phyloP scores from a whole-genome alignment of 148 eudicot genomes.

The Rheum nobile region DNA sequence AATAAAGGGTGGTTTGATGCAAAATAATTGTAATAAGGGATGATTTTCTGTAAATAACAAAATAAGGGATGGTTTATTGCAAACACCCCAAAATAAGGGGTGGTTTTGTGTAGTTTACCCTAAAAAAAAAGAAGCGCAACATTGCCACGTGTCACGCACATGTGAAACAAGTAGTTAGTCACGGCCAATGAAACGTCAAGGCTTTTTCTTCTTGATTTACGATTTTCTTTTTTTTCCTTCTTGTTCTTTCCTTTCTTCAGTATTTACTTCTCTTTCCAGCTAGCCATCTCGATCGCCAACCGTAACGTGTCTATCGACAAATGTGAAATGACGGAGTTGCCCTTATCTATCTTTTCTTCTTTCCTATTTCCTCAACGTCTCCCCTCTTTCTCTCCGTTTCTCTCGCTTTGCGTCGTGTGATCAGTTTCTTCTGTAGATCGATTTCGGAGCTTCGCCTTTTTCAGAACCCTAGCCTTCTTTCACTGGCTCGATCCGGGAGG shows the following conservation, averaged over 20 bases:
- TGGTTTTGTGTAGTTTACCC: too few relatives aligned
- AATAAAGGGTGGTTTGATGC: too few relatives aligned
- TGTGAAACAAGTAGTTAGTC: slow-evolving; percentile 7
- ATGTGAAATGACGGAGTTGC: slow-evolving; percentile 9
- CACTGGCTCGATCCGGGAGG: background rate
- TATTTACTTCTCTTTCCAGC: slow-evolving; percentile 6
- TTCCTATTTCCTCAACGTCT: slow-evolving; percentile 1
- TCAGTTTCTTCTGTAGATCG: slow-evolving; percentile 8
- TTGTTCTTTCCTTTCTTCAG: background rate
- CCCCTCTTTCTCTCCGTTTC: background rate
- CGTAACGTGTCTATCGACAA: slow-evolving; percentile 13
- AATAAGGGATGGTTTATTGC: too few relatives aligned
- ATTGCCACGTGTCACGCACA: slow-evolving; percentile 14
- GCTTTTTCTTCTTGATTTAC: background rate
- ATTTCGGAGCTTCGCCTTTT: background rate
- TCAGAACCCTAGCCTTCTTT: slow-evolving; percentile 7
- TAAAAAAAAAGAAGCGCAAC: too few relatives aligned
- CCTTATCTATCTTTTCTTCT: slow-evolving; percentile 13
- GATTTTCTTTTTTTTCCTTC: slow-evolving; percentile 1
- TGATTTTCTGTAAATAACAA: too few relatives aligned
- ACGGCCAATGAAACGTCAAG: slow-evolving; percentile 10
- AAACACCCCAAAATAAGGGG: too few relatives aligned
- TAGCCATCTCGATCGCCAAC: slow-evolving; percentile 10
- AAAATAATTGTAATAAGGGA: too few relatives aligned
- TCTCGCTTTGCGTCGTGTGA: slow-evolving; percentile 5